These are phyloP conservation scores for Marchantia polymorpha DNA, from an alignment of 225 moss, liverwort and hornwort genomes.

Conservation along the genomic window DNA sequence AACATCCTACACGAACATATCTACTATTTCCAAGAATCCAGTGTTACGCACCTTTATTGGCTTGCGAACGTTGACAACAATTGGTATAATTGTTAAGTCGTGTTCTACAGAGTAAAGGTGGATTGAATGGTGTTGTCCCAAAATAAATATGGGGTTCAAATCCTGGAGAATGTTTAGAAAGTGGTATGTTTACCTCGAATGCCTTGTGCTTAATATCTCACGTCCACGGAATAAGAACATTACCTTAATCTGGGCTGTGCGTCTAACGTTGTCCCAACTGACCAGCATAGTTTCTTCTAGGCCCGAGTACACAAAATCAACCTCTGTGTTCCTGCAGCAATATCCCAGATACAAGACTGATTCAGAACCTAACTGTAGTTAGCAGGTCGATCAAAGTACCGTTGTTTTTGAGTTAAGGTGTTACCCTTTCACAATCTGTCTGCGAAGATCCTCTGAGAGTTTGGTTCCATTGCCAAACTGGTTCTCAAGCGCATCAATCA, in stretches of 20 bases:
- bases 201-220: too few species aligned
- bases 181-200: background rate
- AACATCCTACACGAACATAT: too few species aligned
- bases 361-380: background rate
- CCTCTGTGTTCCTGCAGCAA: slow-evolving; percentile 69
- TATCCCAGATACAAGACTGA: background rate
- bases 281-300: slow-evolving; percentile 84
- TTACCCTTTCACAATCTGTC: slow-evolving; percentile 77
- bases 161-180: too few species aligned
- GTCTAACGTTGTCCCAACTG: slow-evolving; percentile 73
- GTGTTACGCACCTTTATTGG: too few species aligned
- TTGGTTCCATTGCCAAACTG: slow-evolving; percentile 72
- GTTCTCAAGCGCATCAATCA: slow-evolving; percentile 74
- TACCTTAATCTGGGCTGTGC: slow-evolving; percentile 68
- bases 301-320: slow-evolving; percentile 83
- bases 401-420: background rate
- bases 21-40: too few species aligned
- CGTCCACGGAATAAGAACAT: background rate
- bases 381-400: background rate
- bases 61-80: too few species aligned
- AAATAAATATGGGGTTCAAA: too few species aligned
- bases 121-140: too few species aligned
- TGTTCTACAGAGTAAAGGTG: too few species aligned
- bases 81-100: too few species aligned
- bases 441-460: slow-evolving; percentile 65